Evolutionary conservation across 192 early-diverging fungal genomes (phyloP).

Genomic region (Anaeromyces robustus): DNA sequence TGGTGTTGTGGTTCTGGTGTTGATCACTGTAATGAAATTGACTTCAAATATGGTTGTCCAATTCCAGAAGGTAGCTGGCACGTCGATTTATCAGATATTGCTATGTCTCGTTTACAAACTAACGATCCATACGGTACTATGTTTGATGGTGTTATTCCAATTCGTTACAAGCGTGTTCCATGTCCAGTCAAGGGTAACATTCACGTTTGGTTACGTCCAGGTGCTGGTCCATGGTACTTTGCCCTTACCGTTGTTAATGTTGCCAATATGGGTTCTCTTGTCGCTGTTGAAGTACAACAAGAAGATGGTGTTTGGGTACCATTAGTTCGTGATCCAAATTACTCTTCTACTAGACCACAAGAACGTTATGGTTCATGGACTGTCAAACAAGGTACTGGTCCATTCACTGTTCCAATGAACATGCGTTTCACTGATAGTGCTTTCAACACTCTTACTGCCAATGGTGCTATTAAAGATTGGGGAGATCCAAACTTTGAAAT

Average conservation of each 20-base stretch:
- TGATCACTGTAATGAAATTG: constrained; percentile 1
- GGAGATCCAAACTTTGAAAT: neutral
- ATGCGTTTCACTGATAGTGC: constrained; percentile 1
- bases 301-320: neutral
- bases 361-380: constrained; percentile 6
- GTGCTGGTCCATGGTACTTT: constrained; percentile 2
- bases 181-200: constrained; percentile 3
- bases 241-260: constrained; percentile 5
- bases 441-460: neutral
- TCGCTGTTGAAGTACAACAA: neutral
- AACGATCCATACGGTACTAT: neutral
- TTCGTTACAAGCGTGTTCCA: neutral
- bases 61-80: neutral
- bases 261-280: constrained; percentile 4
- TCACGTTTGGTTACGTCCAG: constrained; percentile 3
- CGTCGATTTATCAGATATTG: constrained; percentile 6
- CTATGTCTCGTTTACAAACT: constrained; percentile 6
- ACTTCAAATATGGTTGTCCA: constrained; percentile 7
- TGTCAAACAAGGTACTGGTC: constrained; percentile 6
- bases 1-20: constrained; percentile 1
- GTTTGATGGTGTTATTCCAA: constrained; percentile 3
- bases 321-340: constrained; percentile 7
- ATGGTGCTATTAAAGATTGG: neutral
- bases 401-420: neutral
- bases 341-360: constrained; percentile 5